Base-by-base conservation (phyloP, 2,329 filamentous ascomycete species). In the Cercospora zeae-maydis region DNA sequence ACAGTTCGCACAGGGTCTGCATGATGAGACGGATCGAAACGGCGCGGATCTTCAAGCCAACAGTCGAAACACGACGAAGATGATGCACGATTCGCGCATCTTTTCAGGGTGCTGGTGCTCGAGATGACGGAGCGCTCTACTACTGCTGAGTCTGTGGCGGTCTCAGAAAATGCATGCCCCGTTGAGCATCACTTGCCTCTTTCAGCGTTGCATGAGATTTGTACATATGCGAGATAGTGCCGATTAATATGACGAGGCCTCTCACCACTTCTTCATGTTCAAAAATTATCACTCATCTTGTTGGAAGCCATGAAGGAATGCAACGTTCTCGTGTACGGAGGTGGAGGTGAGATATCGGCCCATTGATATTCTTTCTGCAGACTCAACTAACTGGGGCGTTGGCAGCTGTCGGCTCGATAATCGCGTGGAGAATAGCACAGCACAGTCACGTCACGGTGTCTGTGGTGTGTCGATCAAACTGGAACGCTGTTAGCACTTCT, bases 361-460 rank as follows among this genome's bases (percentile, higher is more conserved):
- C n/a, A 2, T 19, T 1, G n/a, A n/a, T 3, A 3, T 14, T 53
- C 30, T 10, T 34, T 27, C 13, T 14, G 16, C n/a, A 34, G 9
- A 2, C 11, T 34, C 27, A 31, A 16, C 49, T 53, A 13, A 53
- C 7, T 9, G 49, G 14, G 27, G 11, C n/a, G 21, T 36, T 16
- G 8, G 24, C 47, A 63, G 69, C 69, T 14, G 67, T 71, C 27
- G 69, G 69, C 9, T 67, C 68, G 19, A 67, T 69, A 5, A 54
- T 71, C 30, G 69, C 67, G 3, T 70, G 68, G 68, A 64, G 69
- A 36, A 51, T 71, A 42, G 69, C 69, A n/a, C 68, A 71, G 33
- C 61, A 66, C 19, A 60, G 63, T 16, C 36, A 59, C 33, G 52
- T 64, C 16, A 51, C 63, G 34, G 66, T 71, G 37, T 69, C 68